A percentile compares a stretch with the other conserved stretches of the same genome.
These are phyloP conservation scores for Pseudozyma pruni DNA, from an alignment of 1,284 basidiomycete genomes.

Conservation along the genomic window DNA sequence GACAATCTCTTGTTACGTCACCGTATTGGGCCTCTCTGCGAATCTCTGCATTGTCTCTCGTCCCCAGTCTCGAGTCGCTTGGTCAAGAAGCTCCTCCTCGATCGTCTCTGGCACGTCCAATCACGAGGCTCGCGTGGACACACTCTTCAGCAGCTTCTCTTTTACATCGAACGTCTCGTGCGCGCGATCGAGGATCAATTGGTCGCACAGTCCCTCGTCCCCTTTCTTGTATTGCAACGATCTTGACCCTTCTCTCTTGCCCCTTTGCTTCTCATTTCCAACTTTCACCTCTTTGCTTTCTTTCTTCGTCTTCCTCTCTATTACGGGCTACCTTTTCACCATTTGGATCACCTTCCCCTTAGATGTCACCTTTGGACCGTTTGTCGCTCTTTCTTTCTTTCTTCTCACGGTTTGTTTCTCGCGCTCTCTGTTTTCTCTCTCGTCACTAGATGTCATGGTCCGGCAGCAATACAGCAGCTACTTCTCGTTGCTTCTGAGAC, in stretches of 20 bases:
- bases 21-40: background rate
- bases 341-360: too few species aligned
- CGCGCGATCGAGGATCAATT: too few species aligned
- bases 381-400: too few species aligned
- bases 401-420: conserved; percentile 2
- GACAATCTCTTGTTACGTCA: background rate
- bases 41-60: too few species aligned
- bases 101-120: too few species aligned
- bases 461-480: conserved; percentile 12
- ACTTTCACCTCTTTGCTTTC: background rate
- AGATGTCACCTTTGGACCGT: too few species aligned
- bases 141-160: too few species aligned
- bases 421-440: conserved; percentile 1
- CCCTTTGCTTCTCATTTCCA: background rate
- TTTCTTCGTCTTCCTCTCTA: background rate
- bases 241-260: background rate
- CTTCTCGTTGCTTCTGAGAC: background rate
- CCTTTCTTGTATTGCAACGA: conserved; percentile 10
- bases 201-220: conserved; percentile 8
- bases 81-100: too few species aligned
- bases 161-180: too few species aligned
- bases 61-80: too few species aligned
- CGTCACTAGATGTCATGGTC: conserved; percentile 16
- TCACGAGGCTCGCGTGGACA: too few species aligned
- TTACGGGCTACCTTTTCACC: too few species aligned